Evolutionary conservation across 2,329 filamentous ascomycete species (phyloP).

Genomic region (Hysterium pulicare): DNA sequence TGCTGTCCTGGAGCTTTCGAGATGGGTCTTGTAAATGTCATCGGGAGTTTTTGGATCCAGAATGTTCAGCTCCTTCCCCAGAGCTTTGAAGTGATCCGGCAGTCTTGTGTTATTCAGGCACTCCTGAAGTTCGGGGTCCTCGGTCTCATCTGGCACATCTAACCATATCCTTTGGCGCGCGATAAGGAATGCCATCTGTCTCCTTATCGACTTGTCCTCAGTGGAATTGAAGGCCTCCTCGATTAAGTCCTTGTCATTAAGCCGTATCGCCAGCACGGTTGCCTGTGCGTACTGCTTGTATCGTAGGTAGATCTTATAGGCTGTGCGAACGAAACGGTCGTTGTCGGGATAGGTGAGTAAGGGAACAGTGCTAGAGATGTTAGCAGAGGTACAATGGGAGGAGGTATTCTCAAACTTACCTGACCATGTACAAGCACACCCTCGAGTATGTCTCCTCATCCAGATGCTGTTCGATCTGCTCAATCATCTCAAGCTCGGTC

Average conservation of each 20-base stretch:
- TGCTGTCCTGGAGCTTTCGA: constrained; percentile 90
- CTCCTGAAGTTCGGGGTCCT: constrained; percentile 72
- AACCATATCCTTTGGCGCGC: constrained; percentile 87
- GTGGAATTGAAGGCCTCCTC: constrained; percentile 76
- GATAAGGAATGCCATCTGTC: constrained; percentile 91
- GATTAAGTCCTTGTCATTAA: constrained; percentile 85
- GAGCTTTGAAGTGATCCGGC: constrained; percentile 86
- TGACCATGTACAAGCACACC: constrained; percentile 97
- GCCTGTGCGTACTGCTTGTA: constrained; percentile 94
- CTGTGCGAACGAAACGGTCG: constrained; percentile 87
- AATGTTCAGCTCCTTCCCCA: constrained; percentile 95
- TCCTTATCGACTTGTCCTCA: constrained; percentile 76
- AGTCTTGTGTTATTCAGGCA: constrained; percentile 85
- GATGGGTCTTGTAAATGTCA: constrained; percentile 98
- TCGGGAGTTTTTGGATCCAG: constrained; percentile 95
- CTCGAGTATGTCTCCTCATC: constrained; percentile 91
- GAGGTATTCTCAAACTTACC: constrained; percentile 23
- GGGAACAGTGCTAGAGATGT: constrained; percentile 74
- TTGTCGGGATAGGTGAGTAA: constrained; percentile 97
- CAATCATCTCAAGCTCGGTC: constrained; percentile 96
- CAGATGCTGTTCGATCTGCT: constrained; percentile 81
- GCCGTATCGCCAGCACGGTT: constrained; percentile 86
- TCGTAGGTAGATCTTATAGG: constrained; percentile 87
- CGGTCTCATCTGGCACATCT: constrained; percentile 64
- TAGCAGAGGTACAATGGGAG: constrained; percentile 12